These are phyloP conservation scores for Suhomyces anneliseae DNA, from an alignment of 1,139 yeast species.

Conservation along the genomic window DNA sequence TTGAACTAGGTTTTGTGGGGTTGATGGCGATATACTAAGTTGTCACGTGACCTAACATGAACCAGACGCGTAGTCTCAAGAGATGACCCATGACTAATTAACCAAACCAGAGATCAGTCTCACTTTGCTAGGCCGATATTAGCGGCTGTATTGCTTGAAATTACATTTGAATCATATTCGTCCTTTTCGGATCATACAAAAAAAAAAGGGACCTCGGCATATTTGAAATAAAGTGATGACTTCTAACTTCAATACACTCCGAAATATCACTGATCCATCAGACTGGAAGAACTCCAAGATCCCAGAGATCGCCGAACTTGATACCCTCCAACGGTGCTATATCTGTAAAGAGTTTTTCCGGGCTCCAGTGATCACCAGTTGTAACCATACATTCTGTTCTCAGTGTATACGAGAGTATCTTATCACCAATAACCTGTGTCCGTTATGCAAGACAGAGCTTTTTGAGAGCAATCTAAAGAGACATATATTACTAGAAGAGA, in stretches of 20 bases:
- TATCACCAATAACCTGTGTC: constrained; percentile 63
- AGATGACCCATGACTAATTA: not conserved
- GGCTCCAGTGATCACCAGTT: constrained; percentile 83
- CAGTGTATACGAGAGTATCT: constrained; percentile 79
- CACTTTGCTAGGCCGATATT: not conserved
- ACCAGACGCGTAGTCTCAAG: not conserved
- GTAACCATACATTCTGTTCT: constrained; percentile 92
- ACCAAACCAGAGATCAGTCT: not conserved
- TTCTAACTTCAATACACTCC: constrained; percentile 13
- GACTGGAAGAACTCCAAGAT: constrained; percentile 61
- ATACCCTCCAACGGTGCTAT: constrained; percentile 75
- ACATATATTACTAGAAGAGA: constrained; percentile 72
- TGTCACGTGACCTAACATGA: not conserved
- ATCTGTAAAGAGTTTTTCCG: constrained; percentile 84
- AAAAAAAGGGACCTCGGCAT: not conserved
- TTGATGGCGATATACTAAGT: not conserved
- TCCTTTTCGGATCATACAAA: too few species aligned
- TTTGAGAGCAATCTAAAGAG: constrained; percentile 70
- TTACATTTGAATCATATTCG: too few species aligned
- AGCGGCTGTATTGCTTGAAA: too few species aligned
- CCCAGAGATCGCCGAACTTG: constrained; percentile 62
- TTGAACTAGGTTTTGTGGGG: too few species aligned
- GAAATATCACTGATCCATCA: constrained; percentile 59
- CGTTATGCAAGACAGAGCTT: constrained; percentile 72
- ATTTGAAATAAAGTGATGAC: not conserved